Percentiles rank a stretch among this genome's conserved stretches.
phyloP scores from a whole-genome alignment of 768 basidiomycete genomes.

The Sistotremastrum niveocremeum region DNA sequence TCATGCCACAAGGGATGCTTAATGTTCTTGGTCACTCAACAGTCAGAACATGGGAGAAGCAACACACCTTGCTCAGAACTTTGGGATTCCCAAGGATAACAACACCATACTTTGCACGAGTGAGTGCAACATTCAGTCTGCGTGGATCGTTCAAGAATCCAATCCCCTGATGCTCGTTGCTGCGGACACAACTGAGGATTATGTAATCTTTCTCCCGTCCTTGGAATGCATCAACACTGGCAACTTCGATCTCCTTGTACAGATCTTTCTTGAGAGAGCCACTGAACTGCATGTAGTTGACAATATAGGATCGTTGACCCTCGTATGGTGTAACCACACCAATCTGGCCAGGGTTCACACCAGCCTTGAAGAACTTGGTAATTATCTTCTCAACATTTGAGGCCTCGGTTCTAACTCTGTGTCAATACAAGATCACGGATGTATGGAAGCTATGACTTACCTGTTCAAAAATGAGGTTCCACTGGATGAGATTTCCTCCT shows the following conservation, averaged over 20 bases:
- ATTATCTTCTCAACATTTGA: conserved; percentile 99
- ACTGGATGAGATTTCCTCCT: conserved; percentile 97
- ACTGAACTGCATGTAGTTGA: conserved; percentile 99
- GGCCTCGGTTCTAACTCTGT: conserved; percentile 72
- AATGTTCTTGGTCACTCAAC: conserved; percentile 7
- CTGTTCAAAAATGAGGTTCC: conserved; percentile 97
- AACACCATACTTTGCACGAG: conserved; percentile 94
- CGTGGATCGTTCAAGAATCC: conserved; percentile 98
- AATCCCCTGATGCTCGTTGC: conserved; percentile 98
- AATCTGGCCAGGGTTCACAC: conserved; percentile 89
- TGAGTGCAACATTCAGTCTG: conserved; percentile 91
- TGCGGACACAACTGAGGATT: conserved; percentile 92
- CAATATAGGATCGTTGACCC: conserved; percentile 95
- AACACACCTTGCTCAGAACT: conserved; percentile 86
- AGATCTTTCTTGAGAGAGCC: conserved; percentile 98
- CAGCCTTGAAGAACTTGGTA: conserved; percentile 99
- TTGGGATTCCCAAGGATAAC: conserved; percentile 99
- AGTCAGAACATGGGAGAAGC: conserved; percentile 1
- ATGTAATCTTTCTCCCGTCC: conserved; percentile 99
- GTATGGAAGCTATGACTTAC: conserved; percentile 21
- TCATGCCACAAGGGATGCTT: conserved; percentile 99
- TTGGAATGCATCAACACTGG: conserved; percentile 98
- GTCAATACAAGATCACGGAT: background rate
- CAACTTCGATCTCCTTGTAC: conserved; percentile 99
- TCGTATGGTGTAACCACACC: conserved; percentile 99